Base-by-base conservation (phyloP, 1,284 basidiomycete species). In the Trametes hirsuta region DNA sequence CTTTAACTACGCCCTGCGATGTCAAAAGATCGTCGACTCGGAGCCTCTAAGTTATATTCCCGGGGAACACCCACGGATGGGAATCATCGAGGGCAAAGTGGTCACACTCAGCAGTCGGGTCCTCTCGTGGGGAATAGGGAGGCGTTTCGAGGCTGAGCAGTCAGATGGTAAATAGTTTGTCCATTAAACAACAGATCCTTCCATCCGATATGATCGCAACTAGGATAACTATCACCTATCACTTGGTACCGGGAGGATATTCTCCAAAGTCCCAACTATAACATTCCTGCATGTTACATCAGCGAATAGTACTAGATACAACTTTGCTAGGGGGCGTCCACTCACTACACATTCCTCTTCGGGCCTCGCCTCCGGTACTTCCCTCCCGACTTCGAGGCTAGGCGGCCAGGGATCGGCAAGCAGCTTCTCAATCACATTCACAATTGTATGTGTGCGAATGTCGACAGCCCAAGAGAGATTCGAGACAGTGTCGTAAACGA, bases 401-500 rank as follows among this genome's bases (percentile, higher is more conserved):
- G 81, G 82, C 54, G 75, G 79, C 95, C 95, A 97, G 15, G 94
- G 90, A 42, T 87, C 78, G 1, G 79, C 77, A 46, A 97, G 77
- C 8, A 98, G 68, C 62, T 85, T 85, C 61, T 94, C 88, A 63
- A 97, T 92, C 44, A 97, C 81, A 58, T 82, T 84, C n/a, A 87
- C 84, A 66, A 98, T 96, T 11, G 88, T 83, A 70, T 98, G 95
- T 18, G 82, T 90, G 24, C 93, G 85, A 46, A 97, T 76, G 70
- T 95, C 88, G 22, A 91, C 90, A 0, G 84, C 69, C 95, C 95
- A 98, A 8, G 89, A 88, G 25, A 90, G 81, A 67, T 93, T 87
- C 4, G 86, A 86, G 41, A 96, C 93, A 0, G 95, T 96, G 72
- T 98, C 95, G 76, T 97, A 98, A 30, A 97, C 74, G 62, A 97